Percentiles rank a stretch among this genome's conserved stretches.
Conservation (phyloP, 2,329 filamentous ascomycete species). For the Endoconidiophora laricicola region DNA sequence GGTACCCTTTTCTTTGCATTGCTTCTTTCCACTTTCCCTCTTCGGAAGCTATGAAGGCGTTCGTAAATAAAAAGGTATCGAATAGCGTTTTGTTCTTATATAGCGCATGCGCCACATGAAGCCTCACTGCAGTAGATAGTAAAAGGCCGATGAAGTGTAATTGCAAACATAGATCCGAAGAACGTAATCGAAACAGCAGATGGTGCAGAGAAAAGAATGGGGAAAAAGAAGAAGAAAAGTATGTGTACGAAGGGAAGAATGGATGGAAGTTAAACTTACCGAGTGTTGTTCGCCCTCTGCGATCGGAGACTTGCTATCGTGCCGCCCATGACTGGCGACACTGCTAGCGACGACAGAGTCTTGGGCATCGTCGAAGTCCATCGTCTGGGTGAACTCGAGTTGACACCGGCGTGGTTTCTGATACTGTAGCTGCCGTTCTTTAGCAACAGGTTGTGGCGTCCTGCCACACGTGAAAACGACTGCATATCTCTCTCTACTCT, state of each 20-base stretch:
- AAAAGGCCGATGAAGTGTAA: no score
- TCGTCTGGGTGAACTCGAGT: background rate
- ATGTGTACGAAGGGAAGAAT: background rate
- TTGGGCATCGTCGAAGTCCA: background rate
- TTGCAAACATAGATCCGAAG: background rate
- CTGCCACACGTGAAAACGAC: conserved; percentile 9
- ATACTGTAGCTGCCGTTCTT: background rate
- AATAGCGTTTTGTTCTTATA: no score
- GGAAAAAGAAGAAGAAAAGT: no score
- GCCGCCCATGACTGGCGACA: background rate
- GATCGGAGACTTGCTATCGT: background rate
- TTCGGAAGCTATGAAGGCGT: background rate
- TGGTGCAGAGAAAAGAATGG: no score
- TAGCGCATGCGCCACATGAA: no score
- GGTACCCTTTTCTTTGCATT: background rate
- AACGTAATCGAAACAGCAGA: background rate
- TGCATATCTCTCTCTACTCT: conserved; percentile 2
- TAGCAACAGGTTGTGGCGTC: background rate
- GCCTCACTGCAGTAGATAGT: no score
- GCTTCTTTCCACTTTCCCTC: background rate
- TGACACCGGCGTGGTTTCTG: background rate
- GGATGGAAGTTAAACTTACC: conserved; percentile 4
- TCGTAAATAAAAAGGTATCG: no score
- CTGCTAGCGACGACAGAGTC: background rate
- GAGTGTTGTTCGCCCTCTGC: background rate